These are phyloP conservation scores for Intubia oerlemansii DNA, from an alignment of 2,329 filamentous ascomycete species.

Conservation along the genomic window DNA sequence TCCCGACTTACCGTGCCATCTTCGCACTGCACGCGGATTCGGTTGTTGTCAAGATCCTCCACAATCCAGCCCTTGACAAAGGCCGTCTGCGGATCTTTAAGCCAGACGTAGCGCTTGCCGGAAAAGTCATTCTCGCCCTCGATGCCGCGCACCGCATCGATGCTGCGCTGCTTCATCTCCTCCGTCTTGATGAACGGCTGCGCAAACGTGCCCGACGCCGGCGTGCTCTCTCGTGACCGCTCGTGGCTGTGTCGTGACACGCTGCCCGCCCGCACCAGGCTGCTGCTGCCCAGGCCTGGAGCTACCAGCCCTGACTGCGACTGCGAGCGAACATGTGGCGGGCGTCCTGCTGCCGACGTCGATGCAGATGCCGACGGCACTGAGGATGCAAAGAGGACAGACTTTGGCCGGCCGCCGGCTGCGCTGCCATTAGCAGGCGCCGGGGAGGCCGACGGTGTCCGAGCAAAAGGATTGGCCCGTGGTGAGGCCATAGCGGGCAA, in stretches of 20 bases:
- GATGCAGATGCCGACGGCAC: constrained; percentile 28
- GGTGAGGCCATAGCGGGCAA: no score
- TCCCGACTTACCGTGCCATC: constrained; percentile 52
- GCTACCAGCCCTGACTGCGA: no score
- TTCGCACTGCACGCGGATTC: constrained; percentile 75
- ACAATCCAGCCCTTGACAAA: constrained; percentile 89
- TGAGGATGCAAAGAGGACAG: constrained; percentile 37
- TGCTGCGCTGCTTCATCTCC: constrained; percentile 33
- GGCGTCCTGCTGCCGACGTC: constrained; percentile 21
- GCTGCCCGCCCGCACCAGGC: constrained; percentile 7
- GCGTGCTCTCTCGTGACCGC: constrained; percentile 43
- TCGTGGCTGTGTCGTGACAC: constrained; percentile 20
- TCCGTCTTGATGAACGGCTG: constrained; percentile 90
- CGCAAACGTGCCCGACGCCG: constrained; percentile 67
- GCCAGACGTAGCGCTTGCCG: constrained; percentile 94
- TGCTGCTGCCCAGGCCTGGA: neutral
- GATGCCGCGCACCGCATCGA: constrained; percentile 45
- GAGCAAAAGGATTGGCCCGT: constrained; percentile 64
- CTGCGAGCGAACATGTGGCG: constrained; percentile 28
- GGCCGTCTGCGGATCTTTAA: constrained; percentile 66
- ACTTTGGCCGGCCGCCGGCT: constrained; percentile 48
- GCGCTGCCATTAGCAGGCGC: constrained; percentile 18
- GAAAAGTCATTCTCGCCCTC: constrained; percentile 99
- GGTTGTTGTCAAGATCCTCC: constrained; percentile 49
- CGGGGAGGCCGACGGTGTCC: constrained; percentile 46